Evolutionary conservation across 306 rosid genomes (phyloP).

Genomic region (Trifolium fragiferum): DNA sequence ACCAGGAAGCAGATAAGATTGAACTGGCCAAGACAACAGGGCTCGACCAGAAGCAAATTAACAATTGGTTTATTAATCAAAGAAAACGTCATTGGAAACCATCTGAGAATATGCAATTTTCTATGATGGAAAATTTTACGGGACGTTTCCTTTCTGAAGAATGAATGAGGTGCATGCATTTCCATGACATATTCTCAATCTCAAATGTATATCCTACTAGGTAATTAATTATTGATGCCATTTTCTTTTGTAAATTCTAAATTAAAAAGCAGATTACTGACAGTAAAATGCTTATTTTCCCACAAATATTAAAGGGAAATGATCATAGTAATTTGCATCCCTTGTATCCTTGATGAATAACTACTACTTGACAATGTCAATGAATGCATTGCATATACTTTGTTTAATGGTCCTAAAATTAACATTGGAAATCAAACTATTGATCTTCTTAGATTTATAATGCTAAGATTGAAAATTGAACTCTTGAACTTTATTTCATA

Average conservation of each 20-base stretch:
- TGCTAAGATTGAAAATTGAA: too few relatives aligned
- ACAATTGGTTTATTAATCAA: constrained; percentile 98
- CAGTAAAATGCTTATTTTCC: constrained; percentile 47
- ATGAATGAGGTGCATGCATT: constrained; percentile 40
- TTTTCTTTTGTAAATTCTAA: constrained; percentile 53
- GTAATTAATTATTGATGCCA: constrained; percentile 41
- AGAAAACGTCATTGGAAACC: constrained; percentile 98
- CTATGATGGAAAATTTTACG: constrained; percentile 66
- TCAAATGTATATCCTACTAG: constrained; percentile 40
- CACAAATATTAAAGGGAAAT: constrained; percentile 28
- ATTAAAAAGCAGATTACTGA: constrained; percentile 42
- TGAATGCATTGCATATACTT: constrained; percentile 43
- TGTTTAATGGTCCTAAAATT: neutral
- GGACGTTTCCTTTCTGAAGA: constrained; percentile 62
- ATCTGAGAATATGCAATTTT: constrained; percentile 78
- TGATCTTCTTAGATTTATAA: too few relatives aligned
- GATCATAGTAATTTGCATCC: constrained; percentile 42
- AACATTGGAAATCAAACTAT: too few relatives aligned
- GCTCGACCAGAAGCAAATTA: constrained; percentile 89
- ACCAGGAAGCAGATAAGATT: constrained; percentile 89
- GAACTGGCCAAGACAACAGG: constrained; percentile 84
- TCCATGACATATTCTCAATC: constrained; percentile 38
- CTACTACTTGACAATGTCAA: constrained; percentile 33
- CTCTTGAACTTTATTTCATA: too few relatives aligned
- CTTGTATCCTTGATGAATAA: constrained; percentile 47